Conservation (phyloP, 805 yeast genomes). For the Zygosaccharomyces siamensis region DNA sequence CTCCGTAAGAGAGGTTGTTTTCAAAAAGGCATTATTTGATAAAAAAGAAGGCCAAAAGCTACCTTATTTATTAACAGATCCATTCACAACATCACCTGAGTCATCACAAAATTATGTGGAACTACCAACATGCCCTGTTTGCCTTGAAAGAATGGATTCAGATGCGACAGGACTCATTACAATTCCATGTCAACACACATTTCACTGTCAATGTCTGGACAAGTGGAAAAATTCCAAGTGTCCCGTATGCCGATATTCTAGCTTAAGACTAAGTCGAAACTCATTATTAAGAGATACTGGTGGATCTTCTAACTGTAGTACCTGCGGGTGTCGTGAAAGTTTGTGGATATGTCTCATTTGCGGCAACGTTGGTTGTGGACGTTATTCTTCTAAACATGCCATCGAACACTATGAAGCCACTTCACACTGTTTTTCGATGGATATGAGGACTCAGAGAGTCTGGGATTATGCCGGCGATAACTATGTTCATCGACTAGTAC, state of each 20-base stretch:
- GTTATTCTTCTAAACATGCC: constrained; percentile 84
- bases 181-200: constrained; percentile 89
- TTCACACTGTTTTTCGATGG: constrained; percentile 90
- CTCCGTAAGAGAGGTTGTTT: constrained; percentile 55
- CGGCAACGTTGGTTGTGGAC: constrained; percentile 88
- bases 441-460: constrained; percentile 72
- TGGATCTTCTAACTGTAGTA: constrained; percentile 39
- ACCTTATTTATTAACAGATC: constrained; percentile 69
- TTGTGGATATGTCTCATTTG: constrained; percentile 88
- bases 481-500: constrained; percentile 80
- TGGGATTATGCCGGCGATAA: constrained; percentile 94
- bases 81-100: constrained; percentile 47
- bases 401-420: constrained; percentile 72
- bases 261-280: constrained; percentile 30
- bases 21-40: constrained; percentile 33
- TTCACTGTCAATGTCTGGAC: constrained; percentile 81
- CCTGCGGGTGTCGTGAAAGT: constrained; percentile 56
- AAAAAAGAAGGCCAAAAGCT: constrained; percentile 36
- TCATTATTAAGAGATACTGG: constrained; percentile 31
- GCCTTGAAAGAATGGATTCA: constrained; percentile 83
- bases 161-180: constrained; percentile 76
- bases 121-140: constrained; percentile 89
- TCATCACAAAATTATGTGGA: constrained; percentile 40
- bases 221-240: constrained; percentile 89
- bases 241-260: constrained; percentile 84